Evolutionary conservation across 1,139 yeast species (phyloP).

Genomic region (Pichiaceae sp.): DNA sequence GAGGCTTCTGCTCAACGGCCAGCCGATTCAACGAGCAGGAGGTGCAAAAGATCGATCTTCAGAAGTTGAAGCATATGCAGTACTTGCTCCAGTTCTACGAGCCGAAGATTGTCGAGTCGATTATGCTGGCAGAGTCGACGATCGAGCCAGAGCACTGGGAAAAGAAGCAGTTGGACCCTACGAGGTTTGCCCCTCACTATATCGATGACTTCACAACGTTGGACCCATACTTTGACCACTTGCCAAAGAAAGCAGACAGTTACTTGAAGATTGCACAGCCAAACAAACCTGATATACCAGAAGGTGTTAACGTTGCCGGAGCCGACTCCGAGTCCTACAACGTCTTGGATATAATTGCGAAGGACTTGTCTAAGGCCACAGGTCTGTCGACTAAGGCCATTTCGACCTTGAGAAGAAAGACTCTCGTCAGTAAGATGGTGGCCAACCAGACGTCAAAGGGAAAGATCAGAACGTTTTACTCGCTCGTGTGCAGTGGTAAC

Average conservation of each 20-base stretch:
- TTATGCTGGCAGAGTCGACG: constrained; percentile 68
- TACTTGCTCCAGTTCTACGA: constrained; percentile 64
- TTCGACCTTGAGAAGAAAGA: constrained; percentile 54
- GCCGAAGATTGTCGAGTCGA: constrained; percentile 70
- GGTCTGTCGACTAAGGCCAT: constrained; percentile 68
- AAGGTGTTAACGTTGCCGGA: constrained; percentile 13
- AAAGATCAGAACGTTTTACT: constrained; percentile 77
- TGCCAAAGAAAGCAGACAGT: constrained; percentile 12
- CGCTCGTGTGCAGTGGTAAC: constrained; percentile 88
- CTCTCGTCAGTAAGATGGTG: constrained; percentile 69
- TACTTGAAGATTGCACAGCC: constrained; percentile 19
- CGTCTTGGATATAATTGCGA: constrained; percentile 34
- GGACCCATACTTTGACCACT: constrained; percentile 39
- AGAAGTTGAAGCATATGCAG: constrained; percentile 37
- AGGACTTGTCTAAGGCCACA: constrained; percentile 57
- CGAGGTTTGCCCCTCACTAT: constrained; percentile 52
- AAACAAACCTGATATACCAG: constrained; percentile 16
- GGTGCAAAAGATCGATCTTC: not conserved
- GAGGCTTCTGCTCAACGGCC: no score
- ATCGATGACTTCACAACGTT: constrained; percentile 50
- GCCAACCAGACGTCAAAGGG: constrained; percentile 94
- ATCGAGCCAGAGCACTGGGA: constrained; percentile 55
- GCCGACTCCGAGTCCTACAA: constrained; percentile 15
- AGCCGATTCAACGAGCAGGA: no score
- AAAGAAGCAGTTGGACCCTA: constrained; percentile 27